Evolutionary conservation across 2,329 filamentous ascomycete species (phyloP).

Genomic region (Camillea tinctor): DNA sequence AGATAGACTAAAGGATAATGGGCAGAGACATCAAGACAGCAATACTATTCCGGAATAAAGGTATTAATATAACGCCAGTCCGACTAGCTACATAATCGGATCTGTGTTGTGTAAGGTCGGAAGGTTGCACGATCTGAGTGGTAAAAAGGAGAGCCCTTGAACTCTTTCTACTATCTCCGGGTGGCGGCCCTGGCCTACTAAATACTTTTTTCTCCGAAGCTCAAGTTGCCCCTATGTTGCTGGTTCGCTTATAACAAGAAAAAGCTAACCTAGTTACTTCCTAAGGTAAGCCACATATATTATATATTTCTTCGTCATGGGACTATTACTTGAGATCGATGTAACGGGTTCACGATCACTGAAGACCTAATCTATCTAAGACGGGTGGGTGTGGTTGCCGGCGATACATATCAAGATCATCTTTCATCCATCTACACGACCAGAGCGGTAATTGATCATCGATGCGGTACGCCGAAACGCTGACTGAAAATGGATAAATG

Average conservation of each 20-base stretch:
- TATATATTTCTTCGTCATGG: not conserved
- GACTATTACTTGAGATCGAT: not conserved
- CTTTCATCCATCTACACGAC: not conserved
- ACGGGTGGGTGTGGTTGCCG: slow-evolving; percentile 12
- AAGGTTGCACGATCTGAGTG: not conserved
- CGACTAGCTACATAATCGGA: not conserved
- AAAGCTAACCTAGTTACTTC: not conserved
- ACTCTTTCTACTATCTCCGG: not conserved
- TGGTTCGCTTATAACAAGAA: not conserved
- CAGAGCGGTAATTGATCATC: slow-evolving; percentile 4
- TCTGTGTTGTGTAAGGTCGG: not conserved
- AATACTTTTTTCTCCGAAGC: not conserved
- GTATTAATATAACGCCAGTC: not conserved
- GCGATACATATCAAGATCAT: slow-evolving; percentile 3
- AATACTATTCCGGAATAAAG: not conserved
- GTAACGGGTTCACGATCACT: not conserved
- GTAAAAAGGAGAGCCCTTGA: not conserved
- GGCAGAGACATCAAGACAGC: not conserved
- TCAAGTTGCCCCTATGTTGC: not conserved
- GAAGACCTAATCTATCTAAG: not conserved
- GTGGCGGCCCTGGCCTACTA: not conserved
- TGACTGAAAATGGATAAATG: slow-evolving; percentile 12
- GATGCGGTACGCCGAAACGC: slow-evolving; percentile 10
- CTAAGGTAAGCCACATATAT: no score
- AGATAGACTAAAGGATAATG: not conserved